These are phyloP conservation scores for Ogataea kodamae DNA, from an alignment of 805 yeast genomes.

Conservation along the genomic window DNA sequence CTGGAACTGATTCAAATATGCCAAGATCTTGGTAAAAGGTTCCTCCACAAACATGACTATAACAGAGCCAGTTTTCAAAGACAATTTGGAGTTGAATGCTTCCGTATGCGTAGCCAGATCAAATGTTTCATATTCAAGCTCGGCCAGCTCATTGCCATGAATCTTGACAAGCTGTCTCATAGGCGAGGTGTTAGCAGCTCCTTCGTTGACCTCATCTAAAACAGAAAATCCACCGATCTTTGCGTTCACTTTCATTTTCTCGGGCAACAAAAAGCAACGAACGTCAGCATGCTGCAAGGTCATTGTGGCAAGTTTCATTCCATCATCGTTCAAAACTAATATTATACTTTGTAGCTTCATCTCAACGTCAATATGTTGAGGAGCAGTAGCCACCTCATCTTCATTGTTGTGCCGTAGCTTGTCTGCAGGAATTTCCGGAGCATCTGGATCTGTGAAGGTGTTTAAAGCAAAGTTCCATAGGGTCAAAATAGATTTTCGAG, in stretches of 20 bases:
- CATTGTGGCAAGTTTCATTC: constrained; percentile 75
- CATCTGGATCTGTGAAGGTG: constrained; percentile 83
- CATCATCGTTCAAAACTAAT: constrained; percentile 76
- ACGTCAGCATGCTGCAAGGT: constrained; percentile 71
- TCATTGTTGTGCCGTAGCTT: constrained; percentile 63
- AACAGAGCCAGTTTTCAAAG: constrained; percentile 71
- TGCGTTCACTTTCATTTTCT: constrained; percentile 67
- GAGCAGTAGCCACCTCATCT: constrained; percentile 54
- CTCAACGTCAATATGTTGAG: constrained; percentile 69
- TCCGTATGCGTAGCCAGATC: constrained; percentile 50
- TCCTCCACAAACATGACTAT: constrained; percentile 77
- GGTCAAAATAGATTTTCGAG: constrained; percentile 75
- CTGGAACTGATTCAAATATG: constrained; percentile 69
- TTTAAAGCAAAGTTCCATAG: constrained; percentile 76
- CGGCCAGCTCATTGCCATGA: constrained; percentile 76
- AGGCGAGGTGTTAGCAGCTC: constrained; percentile 54
- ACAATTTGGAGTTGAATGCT: constrained; percentile 53
- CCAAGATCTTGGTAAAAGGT: constrained; percentile 64
- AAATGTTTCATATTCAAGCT: constrained; percentile 78
- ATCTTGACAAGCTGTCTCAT: constrained; percentile 69
- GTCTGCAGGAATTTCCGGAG: constrained; percentile 66
- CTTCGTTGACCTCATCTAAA: constrained; percentile 71
- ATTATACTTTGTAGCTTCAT: constrained; percentile 71
- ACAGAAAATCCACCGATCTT: constrained; percentile 75
- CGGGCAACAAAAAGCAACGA: constrained; percentile 64